phyloP scores from a whole-genome alignment of 2,329 filamentous ascomycete genomes.

The Aureobasidium vineae region DNA sequence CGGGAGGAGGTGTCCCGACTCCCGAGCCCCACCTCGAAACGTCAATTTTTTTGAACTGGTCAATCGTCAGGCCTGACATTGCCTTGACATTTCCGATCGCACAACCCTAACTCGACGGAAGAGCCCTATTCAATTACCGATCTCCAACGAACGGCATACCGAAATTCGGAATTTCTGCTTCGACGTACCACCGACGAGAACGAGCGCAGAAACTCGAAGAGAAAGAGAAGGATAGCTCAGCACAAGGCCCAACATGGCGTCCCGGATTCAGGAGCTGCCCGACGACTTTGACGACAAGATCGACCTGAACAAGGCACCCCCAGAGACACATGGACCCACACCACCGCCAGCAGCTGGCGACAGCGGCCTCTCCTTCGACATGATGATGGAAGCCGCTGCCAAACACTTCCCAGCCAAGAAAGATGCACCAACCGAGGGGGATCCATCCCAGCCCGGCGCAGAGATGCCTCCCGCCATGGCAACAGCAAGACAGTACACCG shows the following conservation, averaged over 20 bases:
- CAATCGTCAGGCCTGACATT: not conserved
- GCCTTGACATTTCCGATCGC: not conserved
- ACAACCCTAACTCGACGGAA: not conserved
- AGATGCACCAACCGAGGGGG: slow-evolving; percentile 26
- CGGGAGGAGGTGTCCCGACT: not conserved
- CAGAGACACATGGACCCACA: not conserved
- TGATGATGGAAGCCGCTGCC: slow-evolving; percentile 28
- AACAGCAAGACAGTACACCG: slow-evolving; percentile 55
- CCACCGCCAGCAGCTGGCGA: slow-evolving; percentile 34
- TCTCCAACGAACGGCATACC: no score
- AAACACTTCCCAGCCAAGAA: slow-evolving; percentile 27
- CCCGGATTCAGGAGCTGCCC: slow-evolving; percentile 49
- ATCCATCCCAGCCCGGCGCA: slow-evolving; percentile 38
- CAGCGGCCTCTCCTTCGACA: slow-evolving; percentile 41
- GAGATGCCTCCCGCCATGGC: slow-evolving; percentile 60
- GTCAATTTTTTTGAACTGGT: not conserved
- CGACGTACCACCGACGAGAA: not conserved
- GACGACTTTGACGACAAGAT: slow-evolving; percentile 50
- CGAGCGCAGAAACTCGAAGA: not conserved
- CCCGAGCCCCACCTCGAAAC: not conserved
- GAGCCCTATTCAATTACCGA: no score
- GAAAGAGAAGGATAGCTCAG: not conserved
- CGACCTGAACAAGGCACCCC: slow-evolving; percentile 42
- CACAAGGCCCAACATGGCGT: slow-evolving; percentile 20
- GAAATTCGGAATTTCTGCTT: no score